A percentile compares a stretch with the other conserved stretches of the same genome.
Conservation (phyloP, 2,329 filamentous ascomycete species). For the Arthrobotrys conoides region DNA sequence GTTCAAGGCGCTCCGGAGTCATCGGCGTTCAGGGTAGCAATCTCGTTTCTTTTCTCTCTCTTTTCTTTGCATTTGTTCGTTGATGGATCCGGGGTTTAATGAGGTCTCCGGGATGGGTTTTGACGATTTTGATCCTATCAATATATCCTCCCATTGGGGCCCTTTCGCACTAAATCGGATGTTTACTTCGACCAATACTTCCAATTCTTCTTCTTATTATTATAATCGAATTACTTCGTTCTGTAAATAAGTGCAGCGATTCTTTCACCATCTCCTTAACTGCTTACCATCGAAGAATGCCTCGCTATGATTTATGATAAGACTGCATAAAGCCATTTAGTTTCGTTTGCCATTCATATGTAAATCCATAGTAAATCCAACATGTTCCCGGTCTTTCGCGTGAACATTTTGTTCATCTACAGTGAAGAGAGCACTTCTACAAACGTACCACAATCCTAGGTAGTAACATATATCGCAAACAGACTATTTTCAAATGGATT, state of each 20-base stretch:
- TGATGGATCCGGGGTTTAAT: background rate
- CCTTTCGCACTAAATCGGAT: background rate
- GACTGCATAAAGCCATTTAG: no score
- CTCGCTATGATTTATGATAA: background rate
- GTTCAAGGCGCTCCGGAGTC: background rate
- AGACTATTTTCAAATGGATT: background rate
- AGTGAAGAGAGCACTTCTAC: no score
- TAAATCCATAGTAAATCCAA: background rate
- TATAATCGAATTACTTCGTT: no score
- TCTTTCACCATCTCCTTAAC: background rate
- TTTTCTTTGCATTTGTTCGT: no score
- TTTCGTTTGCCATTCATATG: no score
- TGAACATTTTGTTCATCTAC: no score
- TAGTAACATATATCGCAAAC: no score
- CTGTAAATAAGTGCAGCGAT: background rate
- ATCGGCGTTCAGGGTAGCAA: constrained; percentile 23
- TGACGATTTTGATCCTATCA: background rate
- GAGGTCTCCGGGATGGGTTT: background rate
- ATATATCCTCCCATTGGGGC: background rate
- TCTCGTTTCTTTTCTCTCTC: background rate
- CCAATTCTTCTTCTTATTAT: background rate
- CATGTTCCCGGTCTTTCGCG: background rate
- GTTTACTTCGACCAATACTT: background rate
- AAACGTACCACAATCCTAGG: no score
- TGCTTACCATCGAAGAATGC: no score